Percentiles rank a stretch among this genome's conserved stretches.
Evolutionary conservation across 208 protist genomes (phyloP).

Genomic region (Tritrichomonas musculus): DNA sequence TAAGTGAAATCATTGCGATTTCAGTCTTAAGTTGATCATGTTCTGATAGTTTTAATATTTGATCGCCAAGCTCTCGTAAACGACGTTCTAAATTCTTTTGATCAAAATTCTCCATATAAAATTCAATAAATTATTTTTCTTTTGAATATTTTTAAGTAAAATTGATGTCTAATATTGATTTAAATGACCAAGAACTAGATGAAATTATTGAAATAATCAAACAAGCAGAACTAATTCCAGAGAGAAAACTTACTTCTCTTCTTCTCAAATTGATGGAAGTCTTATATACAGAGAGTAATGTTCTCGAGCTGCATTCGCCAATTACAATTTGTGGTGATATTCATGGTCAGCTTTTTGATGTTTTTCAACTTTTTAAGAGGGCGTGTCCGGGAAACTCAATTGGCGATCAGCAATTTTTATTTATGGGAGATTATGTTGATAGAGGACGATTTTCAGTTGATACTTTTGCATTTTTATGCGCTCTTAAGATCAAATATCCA

Average conservation of each 20-base stretch:
- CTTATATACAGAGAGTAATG: slow-evolving; percentile 35
- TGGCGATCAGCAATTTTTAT: neutral
- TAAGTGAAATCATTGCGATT: neutral
- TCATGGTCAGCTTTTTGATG: slow-evolving; percentile 33
- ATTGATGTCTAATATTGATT: no score
- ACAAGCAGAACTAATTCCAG: neutral
- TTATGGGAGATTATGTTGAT: slow-evolving; percentile 36
- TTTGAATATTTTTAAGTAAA: no score
- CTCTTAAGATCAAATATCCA: slow-evolving; percentile 59
- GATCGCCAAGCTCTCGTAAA: neutral
- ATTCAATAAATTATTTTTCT: no score
- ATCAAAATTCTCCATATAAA: no score
- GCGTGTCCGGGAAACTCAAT: neutral
- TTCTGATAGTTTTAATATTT: neutral
- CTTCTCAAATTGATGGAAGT: neutral
- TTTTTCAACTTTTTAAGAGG: slow-evolving; percentile 29
- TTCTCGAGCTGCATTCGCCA: slow-evolving; percentile 42
- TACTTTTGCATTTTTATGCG: neutral
- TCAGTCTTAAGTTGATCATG: neutral
- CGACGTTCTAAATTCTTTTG: no score
- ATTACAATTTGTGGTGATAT: slow-evolving; percentile 43
- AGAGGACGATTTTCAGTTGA: neutral
- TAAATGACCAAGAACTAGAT: no score
- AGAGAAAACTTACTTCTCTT: neutral
- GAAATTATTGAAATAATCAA: neutral